Conservation (phyloP, 768 basidiomycete species). For the Chiua virens region DNA sequence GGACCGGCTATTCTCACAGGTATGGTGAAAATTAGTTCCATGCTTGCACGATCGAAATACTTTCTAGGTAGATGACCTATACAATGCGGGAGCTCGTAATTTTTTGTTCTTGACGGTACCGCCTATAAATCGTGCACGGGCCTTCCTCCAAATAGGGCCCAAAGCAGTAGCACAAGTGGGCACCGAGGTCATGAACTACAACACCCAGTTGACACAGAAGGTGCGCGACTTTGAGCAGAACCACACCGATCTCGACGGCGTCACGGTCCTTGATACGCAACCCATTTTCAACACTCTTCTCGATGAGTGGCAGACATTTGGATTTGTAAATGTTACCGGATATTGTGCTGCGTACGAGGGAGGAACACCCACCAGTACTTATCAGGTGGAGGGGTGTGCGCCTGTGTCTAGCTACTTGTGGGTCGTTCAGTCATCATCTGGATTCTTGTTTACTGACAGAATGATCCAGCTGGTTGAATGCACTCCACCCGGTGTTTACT, state of each 20-base stretch:
- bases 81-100: slow-evolving; percentile 50
- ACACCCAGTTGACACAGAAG: slow-evolving; percentile 42
- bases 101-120: slow-evolving; percentile 67
- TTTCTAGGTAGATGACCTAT: slow-evolving; percentile 20
- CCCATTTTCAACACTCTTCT: slow-evolving; percentile 59
- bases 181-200: slow-evolving; percentile 47
- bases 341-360: slow-evolving; percentile 60
- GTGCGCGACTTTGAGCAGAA: slow-evolving; percentile 40
- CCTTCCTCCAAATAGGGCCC: slow-evolving; percentile 44
- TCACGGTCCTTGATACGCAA: slow-evolving; percentile 54
- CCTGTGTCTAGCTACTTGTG: slow-evolving; percentile 68
- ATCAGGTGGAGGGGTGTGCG: slow-evolving; percentile 56
- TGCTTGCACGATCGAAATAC: not conserved
- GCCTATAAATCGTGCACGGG: slow-evolving; percentile 53
- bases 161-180: slow-evolving; percentile 27
- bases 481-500: slow-evolving; percentile 60
- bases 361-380: slow-evolving; percentile 51
- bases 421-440: slow-evolving; percentile 23
- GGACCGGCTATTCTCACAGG: slow-evolving; percentile 30
- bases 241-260: slow-evolving; percentile 44
- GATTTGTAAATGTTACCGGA: slow-evolving; percentile 59
- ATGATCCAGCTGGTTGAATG: slow-evolving; percentile 54
- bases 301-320: slow-evolving; percentile 50
- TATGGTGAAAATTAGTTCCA: not conserved
- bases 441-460: not conserved